These are phyloP conservation scores for Citrus trifoliata DNA, from an alignment of 345 rosid species.

Conservation along the genomic window DNA sequence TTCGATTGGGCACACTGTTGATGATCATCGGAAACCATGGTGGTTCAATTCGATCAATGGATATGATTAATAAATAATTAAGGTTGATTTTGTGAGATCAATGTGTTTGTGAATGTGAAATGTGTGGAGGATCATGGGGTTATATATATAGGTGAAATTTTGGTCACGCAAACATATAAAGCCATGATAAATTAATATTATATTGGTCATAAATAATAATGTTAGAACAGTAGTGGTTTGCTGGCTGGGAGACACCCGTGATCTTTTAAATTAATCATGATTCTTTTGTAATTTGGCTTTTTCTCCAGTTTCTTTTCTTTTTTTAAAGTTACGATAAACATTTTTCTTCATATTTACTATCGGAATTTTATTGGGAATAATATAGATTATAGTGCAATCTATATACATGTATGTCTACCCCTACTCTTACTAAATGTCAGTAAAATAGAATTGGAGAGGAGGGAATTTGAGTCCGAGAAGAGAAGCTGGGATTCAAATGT, in stretches of 20 bases:
- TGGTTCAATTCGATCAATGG: neutral
- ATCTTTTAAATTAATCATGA: constrained; percentile 23
- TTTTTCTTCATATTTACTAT: too few species aligned
- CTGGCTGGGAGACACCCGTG: constrained; percentile 38
- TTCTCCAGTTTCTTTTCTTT: neutral
- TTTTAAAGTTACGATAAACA: too few species aligned
- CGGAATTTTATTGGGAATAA: too few species aligned
- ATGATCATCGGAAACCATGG: constrained; percentile 43
- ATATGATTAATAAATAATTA: too few species aligned
- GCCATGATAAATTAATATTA: too few species aligned
- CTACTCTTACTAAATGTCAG: too few species aligned
- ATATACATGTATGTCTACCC: too few species aligned
- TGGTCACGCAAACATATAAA: neutral
- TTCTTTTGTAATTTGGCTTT: neutral
- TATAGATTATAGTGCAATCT: too few species aligned
- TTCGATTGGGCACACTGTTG: constrained; percentile 15
- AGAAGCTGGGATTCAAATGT: too few species aligned
- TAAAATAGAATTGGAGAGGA: too few species aligned
- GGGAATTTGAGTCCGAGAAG: too few species aligned
- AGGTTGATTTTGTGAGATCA: neutral
- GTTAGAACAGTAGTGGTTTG: constrained; percentile 18
- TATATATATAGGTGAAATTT: constrained; percentile 1
- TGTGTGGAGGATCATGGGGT: neutral
- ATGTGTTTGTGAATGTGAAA: neutral
- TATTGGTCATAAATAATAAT: constrained; percentile 9